A percentile compares a stretch with the other conserved stretches of the same genome.
Conservation (phyloP, 2,329 filamentous ascomycete genomes). For the Sarocladium strictum region DNA sequence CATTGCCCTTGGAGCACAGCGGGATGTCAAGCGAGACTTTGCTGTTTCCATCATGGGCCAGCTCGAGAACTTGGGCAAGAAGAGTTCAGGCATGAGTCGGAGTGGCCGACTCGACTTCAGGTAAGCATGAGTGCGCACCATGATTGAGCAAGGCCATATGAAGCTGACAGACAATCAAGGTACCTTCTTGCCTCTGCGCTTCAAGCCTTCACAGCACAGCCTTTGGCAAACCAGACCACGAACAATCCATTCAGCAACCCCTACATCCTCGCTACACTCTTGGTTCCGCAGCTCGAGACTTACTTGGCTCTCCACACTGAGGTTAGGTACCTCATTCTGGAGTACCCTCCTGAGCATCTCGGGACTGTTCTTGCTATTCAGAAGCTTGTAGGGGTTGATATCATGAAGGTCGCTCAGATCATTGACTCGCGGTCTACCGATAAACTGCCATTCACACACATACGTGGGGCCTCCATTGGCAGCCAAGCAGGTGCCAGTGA, state of each 20-base stretch:
- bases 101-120: constrained; percentile 54
- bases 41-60: constrained; percentile 41
- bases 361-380: constrained; percentile 52
- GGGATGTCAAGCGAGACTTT: constrained; percentile 45
- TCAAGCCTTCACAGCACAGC: constrained; percentile 50
- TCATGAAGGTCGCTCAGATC: constrained; percentile 55
- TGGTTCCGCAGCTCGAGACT: constrained; percentile 55
- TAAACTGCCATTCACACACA: constrained; percentile 30
- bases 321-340: constrained; percentile 51
- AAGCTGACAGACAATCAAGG: constrained; percentile 26
- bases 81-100: constrained; percentile 41
- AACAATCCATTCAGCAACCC: constrained; percentile 51
- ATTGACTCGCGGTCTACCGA: constrained; percentile 37
- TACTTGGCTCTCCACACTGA: constrained; percentile 48
- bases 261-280: constrained; percentile 48
- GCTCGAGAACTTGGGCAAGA: constrained; percentile 49
- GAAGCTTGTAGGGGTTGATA: constrained; percentile 46
- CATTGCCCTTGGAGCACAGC: constrained; percentile 52
- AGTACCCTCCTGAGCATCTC: constrained; percentile 52
- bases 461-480: constrained; percentile 28
- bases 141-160: not conserved
- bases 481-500: constrained; percentile 16
- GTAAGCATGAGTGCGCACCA: constrained; percentile 25
- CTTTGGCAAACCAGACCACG: constrained; percentile 40
- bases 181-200: constrained; percentile 56